Evolutionary conservation across 2,329 filamentous ascomycete genomes (phyloP).

Genomic region (Shiraia sp.): DNA sequence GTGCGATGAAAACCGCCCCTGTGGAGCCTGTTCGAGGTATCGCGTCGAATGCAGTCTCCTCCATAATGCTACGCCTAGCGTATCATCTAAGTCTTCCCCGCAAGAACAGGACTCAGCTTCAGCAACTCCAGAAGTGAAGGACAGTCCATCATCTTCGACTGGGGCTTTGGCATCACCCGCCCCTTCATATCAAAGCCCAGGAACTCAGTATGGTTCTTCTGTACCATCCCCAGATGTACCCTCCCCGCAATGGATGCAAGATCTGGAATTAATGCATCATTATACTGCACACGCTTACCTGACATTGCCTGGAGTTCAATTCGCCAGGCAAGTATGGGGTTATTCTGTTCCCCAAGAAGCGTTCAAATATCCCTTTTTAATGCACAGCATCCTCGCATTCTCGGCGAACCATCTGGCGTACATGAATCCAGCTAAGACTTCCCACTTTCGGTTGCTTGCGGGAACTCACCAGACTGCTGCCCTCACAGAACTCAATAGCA

Average conservation of each 20-base stretch:
- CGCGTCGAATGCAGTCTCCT: slow-evolving; percentile 35
- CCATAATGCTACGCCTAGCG: slow-evolving; percentile 2
- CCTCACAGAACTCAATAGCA: slow-evolving; percentile 23
- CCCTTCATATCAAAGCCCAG: not conserved
- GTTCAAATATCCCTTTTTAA: slow-evolving; percentile 38
- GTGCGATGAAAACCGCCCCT: slow-evolving; percentile 37
- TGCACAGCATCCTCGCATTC: slow-evolving; percentile 46
- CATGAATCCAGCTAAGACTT: slow-evolving; percentile 22
- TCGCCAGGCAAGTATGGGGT: slow-evolving; percentile 38
- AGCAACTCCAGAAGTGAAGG: slow-evolving; percentile 1
- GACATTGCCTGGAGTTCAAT: slow-evolving; percentile 25
- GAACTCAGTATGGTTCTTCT: not conserved
- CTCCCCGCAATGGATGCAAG: slow-evolving; percentile 24
- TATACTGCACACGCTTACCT: slow-evolving; percentile 29
- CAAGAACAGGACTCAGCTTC: slow-evolving; percentile 1
- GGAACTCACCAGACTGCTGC: slow-evolving; percentile 34
- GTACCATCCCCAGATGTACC: too few species aligned
- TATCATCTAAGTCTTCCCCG: not conserved
- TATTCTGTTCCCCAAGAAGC: slow-evolving; percentile 41
- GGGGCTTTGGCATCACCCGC: slow-evolving; percentile 8
- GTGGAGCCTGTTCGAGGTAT: slow-evolving; percentile 32
- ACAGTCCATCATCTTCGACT: slow-evolving; percentile 1
- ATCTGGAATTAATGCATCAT: slow-evolving; percentile 36
- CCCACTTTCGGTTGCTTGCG: slow-evolving; percentile 28
- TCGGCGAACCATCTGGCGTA: slow-evolving; percentile 42